A percentile compares a stretch with the other conserved stretches of the same genome.
These are phyloP conservation scores for Aspergillus homomorphus DNA, from an alignment of 495 filamentous ascomycete genomes.

Conservation along the genomic window DNA sequence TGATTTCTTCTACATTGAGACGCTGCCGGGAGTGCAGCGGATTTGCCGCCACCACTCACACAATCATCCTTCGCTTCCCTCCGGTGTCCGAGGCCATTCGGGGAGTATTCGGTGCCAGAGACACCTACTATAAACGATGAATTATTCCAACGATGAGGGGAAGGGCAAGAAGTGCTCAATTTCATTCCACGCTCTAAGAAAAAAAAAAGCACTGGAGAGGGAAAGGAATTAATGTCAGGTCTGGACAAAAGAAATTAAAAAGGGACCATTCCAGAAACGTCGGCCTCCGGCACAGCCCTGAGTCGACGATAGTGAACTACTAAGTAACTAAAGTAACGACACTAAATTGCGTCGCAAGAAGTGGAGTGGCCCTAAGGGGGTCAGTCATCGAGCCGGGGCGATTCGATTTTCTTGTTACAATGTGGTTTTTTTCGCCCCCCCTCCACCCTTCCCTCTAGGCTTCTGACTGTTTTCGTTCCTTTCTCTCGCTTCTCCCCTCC, in stretches of 20 bases:
- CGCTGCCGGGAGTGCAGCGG: too few relatives aligned
- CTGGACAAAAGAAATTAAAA: not conserved
- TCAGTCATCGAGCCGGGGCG: constrained; percentile 7
- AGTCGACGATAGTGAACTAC: not conserved
- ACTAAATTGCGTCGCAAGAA: not conserved
- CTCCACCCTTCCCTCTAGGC: constrained; percentile 1
- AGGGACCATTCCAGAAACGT: not conserved
- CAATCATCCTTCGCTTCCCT: not conserved
- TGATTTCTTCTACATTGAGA: not conserved
- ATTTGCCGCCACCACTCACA: not conserved
- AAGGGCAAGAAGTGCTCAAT: not conserved
- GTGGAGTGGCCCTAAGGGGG: constrained; percentile 6
- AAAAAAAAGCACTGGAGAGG: not conserved
- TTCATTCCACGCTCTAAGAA: not conserved
- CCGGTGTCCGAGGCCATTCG: not conserved
- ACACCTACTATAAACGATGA: not conserved
- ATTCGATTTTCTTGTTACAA: constrained; percentile 1
- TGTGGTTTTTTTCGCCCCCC: constrained; percentile 14
- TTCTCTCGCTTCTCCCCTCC: constrained; percentile 6
- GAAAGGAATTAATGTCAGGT: not conserved
- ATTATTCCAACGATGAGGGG: not conserved
- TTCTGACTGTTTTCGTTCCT: not conserved
- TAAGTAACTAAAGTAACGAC: not conserved
- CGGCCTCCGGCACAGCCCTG: not conserved
- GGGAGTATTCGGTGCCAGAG: not conserved